Conservation (phyloP, 2,329 filamentous ascomycete genomes). For the Pseudogymnoascus sp. region DNA sequence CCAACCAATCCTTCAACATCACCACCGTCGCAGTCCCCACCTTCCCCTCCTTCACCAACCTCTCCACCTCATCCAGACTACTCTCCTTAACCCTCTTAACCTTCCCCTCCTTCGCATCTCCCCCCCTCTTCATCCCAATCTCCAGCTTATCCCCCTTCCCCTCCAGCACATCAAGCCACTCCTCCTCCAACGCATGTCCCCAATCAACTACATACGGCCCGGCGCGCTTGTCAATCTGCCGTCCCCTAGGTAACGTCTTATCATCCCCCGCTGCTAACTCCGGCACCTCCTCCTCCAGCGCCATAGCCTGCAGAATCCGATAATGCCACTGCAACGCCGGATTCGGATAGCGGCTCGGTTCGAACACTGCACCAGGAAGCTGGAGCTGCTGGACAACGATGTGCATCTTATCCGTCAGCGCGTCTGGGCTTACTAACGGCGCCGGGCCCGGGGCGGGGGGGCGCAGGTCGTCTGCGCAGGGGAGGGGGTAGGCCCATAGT, state of each 20-base stretch:
- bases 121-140: constrained; percentile 38
- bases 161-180: constrained; percentile 2
- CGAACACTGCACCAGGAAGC: constrained; percentile 75
- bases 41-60: constrained; percentile 11
- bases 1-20: constrained; percentile 20
- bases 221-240: constrained; percentile 81
- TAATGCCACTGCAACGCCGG: constrained; percentile 96
- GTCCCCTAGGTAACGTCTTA: constrained; percentile 73
- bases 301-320: constrained; percentile 81
- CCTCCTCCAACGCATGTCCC: constrained; percentile 57
- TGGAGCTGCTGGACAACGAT: constrained; percentile 72
- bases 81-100: constrained; percentile 12
- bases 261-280: constrained; percentile 58
- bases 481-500: constrained; percentile 80
- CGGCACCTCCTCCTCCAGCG: constrained; percentile 83
- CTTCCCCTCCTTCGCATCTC: constrained; percentile 31
- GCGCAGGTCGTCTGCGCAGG: constrained; percentile 82
- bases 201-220: constrained; percentile 72
- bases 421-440: constrained; percentile 51
- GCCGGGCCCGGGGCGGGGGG: constrained; percentile 55
- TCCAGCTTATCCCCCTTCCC: constrained; percentile 11
- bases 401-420: constrained; percentile 73
- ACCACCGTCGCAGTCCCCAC: constrained; percentile 17
- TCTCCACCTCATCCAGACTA: constrained; percentile 18
- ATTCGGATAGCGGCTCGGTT: constrained; percentile 83